phyloP scores from a whole-genome alignment of 768 basidiomycete species.

The Lentinula aciculospora region DNA sequence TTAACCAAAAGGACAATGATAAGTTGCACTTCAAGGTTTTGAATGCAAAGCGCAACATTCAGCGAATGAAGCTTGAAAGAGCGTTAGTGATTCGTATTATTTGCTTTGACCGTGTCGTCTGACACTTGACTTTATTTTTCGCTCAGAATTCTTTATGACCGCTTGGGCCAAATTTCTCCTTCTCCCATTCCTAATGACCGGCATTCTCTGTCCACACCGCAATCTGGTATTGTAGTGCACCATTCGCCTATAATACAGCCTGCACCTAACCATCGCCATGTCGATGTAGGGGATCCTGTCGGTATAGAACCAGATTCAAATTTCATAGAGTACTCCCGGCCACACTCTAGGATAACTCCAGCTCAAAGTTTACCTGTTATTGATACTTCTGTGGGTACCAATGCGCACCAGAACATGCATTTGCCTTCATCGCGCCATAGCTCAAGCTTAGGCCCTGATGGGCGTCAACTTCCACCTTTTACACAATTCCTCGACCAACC shows the following conservation, averaged over 20 bases:
- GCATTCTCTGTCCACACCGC: constrained; percentile 10
- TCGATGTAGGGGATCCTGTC: constrained; percentile 27
- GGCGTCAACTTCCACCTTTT: constrained; percentile 45
- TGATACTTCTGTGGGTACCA: constrained; percentile 44
- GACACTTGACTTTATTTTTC: background rate
- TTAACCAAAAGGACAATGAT: constrained; percentile 69
- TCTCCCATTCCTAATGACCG: constrained; percentile 21
- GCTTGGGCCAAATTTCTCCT: constrained; percentile 56
- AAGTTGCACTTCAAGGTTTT: constrained; percentile 78
- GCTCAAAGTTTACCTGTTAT: constrained; percentile 42
- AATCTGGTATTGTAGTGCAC: constrained; percentile 9
- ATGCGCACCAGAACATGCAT: constrained; percentile 4
- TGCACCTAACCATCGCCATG: constrained; percentile 16
- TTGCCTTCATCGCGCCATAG: constrained; percentile 25
- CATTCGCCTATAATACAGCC: constrained; percentile 28
- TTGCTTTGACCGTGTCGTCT: constrained; percentile 12
- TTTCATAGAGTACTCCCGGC: constrained; percentile 43
- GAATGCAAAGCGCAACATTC: constrained; percentile 75
- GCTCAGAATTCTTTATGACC: constrained; percentile 71
- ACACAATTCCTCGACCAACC: constrained; percentile 35
- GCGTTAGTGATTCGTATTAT: constrained; percentile 52
- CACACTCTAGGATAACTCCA: constrained; percentile 39
- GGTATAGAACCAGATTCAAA: constrained; percentile 41
- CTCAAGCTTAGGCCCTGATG: constrained; percentile 28
- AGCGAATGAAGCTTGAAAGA: constrained; percentile 83